Evolutionary conservation across 371 early-diverging fungal species (phyloP).

Genomic region (Syncephalastrum racemosum): DNA sequence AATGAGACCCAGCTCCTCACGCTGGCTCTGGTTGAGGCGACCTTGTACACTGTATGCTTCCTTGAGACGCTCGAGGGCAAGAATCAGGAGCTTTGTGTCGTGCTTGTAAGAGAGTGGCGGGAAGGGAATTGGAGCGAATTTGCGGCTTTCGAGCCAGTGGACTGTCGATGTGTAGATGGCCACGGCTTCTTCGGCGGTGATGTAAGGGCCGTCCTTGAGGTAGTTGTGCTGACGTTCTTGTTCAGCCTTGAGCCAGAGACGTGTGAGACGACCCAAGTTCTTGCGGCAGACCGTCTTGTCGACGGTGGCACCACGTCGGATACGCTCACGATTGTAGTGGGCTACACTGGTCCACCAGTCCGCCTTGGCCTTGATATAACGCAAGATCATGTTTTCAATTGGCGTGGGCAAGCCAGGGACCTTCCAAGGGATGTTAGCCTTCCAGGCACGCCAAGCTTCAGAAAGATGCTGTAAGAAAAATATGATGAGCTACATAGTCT

Average conservation of each 20-base stretch:
- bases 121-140: constrained; percentile 98
- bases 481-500: neutral
- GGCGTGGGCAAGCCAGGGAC: constrained; percentile 97
- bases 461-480: constrained; percentile 78
- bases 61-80: constrained; percentile 94
- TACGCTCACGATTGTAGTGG: constrained; percentile 98
- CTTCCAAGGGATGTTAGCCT: constrained; percentile 99
- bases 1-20: constrained; percentile 96
- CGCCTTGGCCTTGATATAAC: constrained; percentile 98
- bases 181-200: constrained; percentile 96
- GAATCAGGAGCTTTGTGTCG: constrained; percentile 94
- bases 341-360: constrained; percentile 99
- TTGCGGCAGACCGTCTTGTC: constrained; percentile 98
- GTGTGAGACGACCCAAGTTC: constrained; percentile 97
- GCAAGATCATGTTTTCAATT: constrained; percentile 97
- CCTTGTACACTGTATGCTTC: constrained; percentile 96
- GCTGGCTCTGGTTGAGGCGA: constrained; percentile 93
- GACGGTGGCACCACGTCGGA: constrained; percentile 98
- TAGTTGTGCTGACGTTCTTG: constrained; percentile 99
- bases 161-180: constrained; percentile 97
- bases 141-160: constrained; percentile 98
- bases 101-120: constrained; percentile 99
- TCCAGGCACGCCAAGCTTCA: constrained; percentile 99
- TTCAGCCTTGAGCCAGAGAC: constrained; percentile 98
- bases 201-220: constrained; percentile 97